A percentile compares a stretch with the other conserved stretches of the same genome.
phyloP scores from a whole-genome alignment of 169 alveolate genomes.

The Plasmodium gonderi region DNA sequence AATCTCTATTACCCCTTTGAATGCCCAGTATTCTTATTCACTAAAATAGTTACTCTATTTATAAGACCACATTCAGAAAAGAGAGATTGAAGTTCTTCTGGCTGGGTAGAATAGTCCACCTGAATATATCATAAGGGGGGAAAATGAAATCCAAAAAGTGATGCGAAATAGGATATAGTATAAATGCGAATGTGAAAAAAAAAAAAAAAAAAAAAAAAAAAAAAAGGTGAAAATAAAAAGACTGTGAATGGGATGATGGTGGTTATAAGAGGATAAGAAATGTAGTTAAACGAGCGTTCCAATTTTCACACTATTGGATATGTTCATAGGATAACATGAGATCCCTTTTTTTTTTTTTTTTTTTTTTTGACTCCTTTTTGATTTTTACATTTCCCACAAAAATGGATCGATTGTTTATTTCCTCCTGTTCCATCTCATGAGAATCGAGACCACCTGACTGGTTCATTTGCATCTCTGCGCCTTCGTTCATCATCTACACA shows the following conservation, averaged over 20 bases:
- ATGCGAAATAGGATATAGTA: background rate
- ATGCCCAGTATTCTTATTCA: conserved; percentile 92
- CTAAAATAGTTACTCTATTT: conserved; percentile 93
- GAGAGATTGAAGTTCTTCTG: conserved; percentile 92
- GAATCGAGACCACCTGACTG: conserved; percentile 49
- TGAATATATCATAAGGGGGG: conserved; percentile 52
- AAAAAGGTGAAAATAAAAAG: background rate
- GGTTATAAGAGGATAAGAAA: background rate
- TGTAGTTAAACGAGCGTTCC: background rate
- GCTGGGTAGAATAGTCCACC: conserved; percentile 94
- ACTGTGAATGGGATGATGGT: background rate
- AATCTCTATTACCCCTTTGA: conserved; percentile 95
- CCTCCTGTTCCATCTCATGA: conserved; percentile 79
- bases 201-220: background rate
- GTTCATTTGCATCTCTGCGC: conserved; percentile 73
- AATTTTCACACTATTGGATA: background rate
- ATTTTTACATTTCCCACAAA: conserved; percentile 85
- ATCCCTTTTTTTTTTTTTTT: background rate
- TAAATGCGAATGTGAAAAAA: too few species aligned
- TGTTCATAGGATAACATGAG: too few species aligned
- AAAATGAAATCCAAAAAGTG: background rate
- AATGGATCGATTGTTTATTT: conserved; percentile 83
- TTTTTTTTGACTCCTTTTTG: background rate
- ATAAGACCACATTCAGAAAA: conserved; percentile 92
- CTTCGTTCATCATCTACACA: conserved; percentile 72